phyloP scores from a whole-genome alignment of 768 basidiomycete genomes.

The Krasilnikovozyma curviuscula region DNA sequence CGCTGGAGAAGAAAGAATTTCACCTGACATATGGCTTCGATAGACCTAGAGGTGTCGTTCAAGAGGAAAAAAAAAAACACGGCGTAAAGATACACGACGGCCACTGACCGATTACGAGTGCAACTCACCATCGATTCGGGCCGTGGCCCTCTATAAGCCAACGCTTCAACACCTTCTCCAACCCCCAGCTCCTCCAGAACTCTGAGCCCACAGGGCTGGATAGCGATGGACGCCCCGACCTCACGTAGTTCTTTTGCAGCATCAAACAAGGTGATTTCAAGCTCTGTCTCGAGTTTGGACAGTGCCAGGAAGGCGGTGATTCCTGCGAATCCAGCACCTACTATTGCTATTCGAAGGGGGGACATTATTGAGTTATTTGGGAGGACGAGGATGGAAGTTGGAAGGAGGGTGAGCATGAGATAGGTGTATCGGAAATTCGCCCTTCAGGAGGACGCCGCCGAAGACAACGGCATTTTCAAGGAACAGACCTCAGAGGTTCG shows the following conservation, averaged over 20 bases:
- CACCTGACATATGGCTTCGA: background rate
- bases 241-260: background rate
- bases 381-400: too few relatives aligned
- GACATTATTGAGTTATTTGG: too few relatives aligned
- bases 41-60: background rate
- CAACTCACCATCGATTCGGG: background rate
- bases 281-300: background rate
- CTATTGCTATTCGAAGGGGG: background rate
- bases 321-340: background rate
- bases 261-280: background rate
- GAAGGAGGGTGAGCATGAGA: too few relatives aligned
- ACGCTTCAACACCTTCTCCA: background rate
- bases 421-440: too few relatives aligned
- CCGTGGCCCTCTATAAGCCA: background rate
- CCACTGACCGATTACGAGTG: background rate
- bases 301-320: background rate
- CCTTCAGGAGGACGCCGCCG: too few relatives aligned
- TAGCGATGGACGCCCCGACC: background rate
- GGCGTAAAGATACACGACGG: background rate
- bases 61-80: background rate
- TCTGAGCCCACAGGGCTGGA: background rate
- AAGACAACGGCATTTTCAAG: too few relatives aligned
- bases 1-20: background rate
- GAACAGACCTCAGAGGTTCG: too few relatives aligned
- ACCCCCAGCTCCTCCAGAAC: conserved; percentile 4